These are phyloP conservation scores for Juncus inflexus DNA, from an alignment of 176 grass and related monocot genomes.

Conservation along the genomic window DNA sequence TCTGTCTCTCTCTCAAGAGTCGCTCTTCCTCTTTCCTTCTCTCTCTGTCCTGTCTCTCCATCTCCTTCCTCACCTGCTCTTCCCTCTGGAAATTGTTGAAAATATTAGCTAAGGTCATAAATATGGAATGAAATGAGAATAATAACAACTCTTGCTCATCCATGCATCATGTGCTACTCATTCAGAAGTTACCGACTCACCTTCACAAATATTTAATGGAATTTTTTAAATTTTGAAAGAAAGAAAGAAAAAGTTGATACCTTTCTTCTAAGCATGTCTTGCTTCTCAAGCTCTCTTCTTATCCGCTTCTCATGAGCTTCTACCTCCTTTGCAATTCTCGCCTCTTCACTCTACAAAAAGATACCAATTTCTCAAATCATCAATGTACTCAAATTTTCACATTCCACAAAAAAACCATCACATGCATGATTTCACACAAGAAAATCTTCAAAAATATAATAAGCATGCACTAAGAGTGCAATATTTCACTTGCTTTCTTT, in stretches of 20 bases:
- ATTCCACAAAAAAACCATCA: slow-evolving; percentile 13
- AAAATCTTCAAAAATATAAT: too few relatives aligned
- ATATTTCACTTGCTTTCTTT: too few relatives aligned
- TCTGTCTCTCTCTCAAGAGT: slow-evolving; percentile 68
- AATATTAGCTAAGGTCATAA: too few relatives aligned
- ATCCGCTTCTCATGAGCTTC: slow-evolving; percentile 86
- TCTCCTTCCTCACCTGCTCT: slow-evolving; percentile 82
- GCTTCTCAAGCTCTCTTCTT: slow-evolving; percentile 91
- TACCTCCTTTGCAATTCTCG: slow-evolving; percentile 84
- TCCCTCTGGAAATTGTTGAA: slow-evolving; percentile 49
- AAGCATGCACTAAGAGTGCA: too few relatives aligned
- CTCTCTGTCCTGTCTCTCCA: slow-evolving; percentile 81
- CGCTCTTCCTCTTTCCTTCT: slow-evolving; percentile 93
- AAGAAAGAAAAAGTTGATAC: slow-evolving; percentile 38
- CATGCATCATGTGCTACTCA: background rate
- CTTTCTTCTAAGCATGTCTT: slow-evolving; percentile 91
- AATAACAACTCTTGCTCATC: background rate
- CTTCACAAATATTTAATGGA: background rate
- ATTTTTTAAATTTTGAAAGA: slow-evolving; percentile 11
- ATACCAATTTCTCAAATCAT: background rate
- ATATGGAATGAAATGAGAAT: too few relatives aligned
- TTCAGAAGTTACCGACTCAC: background rate
- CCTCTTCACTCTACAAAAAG: slow-evolving; percentile 66
- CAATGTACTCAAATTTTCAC: background rate
- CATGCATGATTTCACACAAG: background rate